phyloP scores from a whole-genome alignment of 805 yeast genomes.

The Yamadazyma nakazawae region DNA sequence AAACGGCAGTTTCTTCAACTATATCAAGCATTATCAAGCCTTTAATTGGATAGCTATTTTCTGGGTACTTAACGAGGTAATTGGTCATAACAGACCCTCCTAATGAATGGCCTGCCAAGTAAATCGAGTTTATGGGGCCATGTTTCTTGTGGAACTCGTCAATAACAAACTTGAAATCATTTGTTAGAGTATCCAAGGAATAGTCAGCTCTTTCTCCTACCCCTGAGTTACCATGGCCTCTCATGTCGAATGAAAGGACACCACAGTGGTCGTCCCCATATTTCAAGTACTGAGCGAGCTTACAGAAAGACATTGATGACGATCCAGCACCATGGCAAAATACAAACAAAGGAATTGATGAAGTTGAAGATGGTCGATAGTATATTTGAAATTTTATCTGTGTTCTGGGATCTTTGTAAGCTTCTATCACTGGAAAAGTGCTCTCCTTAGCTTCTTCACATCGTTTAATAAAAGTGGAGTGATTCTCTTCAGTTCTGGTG shows the following conservation, averaged over 20 bases:
- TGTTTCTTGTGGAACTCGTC: slow-evolving; percentile 27
- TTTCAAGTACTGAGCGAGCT: slow-evolving; percentile 33
- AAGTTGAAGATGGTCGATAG: slow-evolving; percentile 48
- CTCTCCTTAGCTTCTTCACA: slow-evolving; percentile 1
- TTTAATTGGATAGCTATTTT: slow-evolving; percentile 31
- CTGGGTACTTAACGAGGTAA: slow-evolving; percentile 29
- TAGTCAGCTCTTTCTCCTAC: slow-evolving; percentile 20
- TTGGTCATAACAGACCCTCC: slow-evolving; percentile 84
- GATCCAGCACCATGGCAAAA: slow-evolving; percentile 97
- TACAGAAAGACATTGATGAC: slow-evolving; percentile 72
- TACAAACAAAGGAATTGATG: slow-evolving; percentile 55
- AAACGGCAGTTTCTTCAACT: slow-evolving; percentile 88
- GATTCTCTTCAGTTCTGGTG: slow-evolving; percentile 9
- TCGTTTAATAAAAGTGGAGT: slow-evolving; percentile 4
- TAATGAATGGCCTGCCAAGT: slow-evolving; percentile 83
- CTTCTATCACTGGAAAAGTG: slow-evolving; percentile 13
- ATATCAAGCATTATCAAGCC: slow-evolving; percentile 86
- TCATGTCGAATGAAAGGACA: slow-evolving; percentile 66
- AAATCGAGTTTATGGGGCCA: slow-evolving; percentile 31
- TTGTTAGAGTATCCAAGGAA: slow-evolving; percentile 48
- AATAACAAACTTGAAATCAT: slow-evolving; percentile 56
- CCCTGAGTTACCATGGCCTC: slow-evolving; percentile 72
- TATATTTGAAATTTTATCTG: slow-evolving; percentile 41
- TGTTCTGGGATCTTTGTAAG: slow-evolving; percentile 13
- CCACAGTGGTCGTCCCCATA: slow-evolving; percentile 43